A percentile compares a stretch with the other conserved stretches of the same genome.
These are phyloP conservation scores for Gastrolobium bilobum DNA, from an alignment of 306 rosid species.

Conservation along the genomic window DNA sequence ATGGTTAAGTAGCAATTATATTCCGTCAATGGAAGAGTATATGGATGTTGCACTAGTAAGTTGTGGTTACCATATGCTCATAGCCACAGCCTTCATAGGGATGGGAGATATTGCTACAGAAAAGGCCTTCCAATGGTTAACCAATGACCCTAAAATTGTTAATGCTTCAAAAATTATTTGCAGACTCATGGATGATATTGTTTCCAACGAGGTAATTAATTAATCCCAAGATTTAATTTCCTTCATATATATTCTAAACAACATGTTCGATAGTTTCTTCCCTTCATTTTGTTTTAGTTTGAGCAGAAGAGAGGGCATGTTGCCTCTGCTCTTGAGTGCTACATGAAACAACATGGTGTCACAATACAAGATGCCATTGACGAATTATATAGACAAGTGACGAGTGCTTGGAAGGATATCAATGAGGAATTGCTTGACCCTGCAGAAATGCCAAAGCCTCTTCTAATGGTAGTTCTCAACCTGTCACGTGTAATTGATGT, in stretches of 20 bases:
- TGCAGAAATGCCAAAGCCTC: too few relatives aligned
- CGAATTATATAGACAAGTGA: not conserved
- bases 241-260: too few relatives aligned
- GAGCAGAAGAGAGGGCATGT: too few relatives aligned
- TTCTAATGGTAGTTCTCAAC: too few relatives aligned
- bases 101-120: slow-evolving; percentile 4
- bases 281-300: too few relatives aligned
- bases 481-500: not conserved
- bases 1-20: slow-evolving; percentile 17
- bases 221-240: too few relatives aligned
- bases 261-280: not conserved
- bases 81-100: not conserved
- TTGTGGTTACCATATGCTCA: not conserved
- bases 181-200: not conserved
- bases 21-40: slow-evolving; percentile 48
- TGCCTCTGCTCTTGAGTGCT: slow-evolving; percentile 17
- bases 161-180: too few relatives aligned
- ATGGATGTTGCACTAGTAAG: slow-evolving; percentile 1
- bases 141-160: too few relatives aligned
- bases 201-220: slow-evolving; percentile 35
- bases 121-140: slow-evolving; percentile 34
- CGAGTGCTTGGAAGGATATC: slow-evolving; percentile 43
- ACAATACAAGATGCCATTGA: slow-evolving; percentile 8
- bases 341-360: slow-evolving; percentile 35
- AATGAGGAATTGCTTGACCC: not conserved